Base-by-base conservation (phyloP, 257 asterid genomes). In the Orobanche coerulescens region DNA sequence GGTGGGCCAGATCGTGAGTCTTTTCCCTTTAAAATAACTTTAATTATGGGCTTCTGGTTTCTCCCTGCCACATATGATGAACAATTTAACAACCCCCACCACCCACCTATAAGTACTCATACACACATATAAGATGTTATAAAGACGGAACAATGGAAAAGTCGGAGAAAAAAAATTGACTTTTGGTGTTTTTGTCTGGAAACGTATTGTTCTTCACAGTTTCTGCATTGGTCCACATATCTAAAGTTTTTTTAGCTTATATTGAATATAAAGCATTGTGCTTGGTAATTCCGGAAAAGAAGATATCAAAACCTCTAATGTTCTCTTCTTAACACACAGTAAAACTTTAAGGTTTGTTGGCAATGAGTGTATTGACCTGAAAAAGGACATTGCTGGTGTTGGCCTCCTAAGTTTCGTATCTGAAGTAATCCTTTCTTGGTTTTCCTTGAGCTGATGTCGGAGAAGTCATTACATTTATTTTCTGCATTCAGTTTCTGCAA, bases 1-100 rank as follows among this genome's bases (percentile, higher is more conserved):
- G 98, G 96, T 68, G 98, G 98, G 47, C 98, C 98, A 22, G 98
- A 88, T 67, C 76, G 98, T 92, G 73, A 86, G 96, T 81, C 67
- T 31, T 53, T 39, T 62, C 66, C 39, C 51, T 62, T 67, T 72
- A 18, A 36, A 4, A 52, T 44, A 64, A 52, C 36, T 56, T 62
- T 40, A 18, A 7, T n/a, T n/a, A n/a, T n/a, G 53, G 9, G 24
- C 9, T 10, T 15, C 61, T 61, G 14, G 8, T n/a, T 13, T 22
- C 56, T 11, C 2, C 60, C 25, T 20, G 11, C 56, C 42, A 11
- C 23, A 19, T 28, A 52, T 43, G 22, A 20, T 28, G 43, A 24
- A 36, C 37, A 22, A 42, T 7, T 44, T 23, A 19, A 23, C n/a
- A n/a, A n/a, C n/a, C n/a, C n/a, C n/a, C n/a, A n/a, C n/a, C n/a